phyloP scores from a whole-genome alignment of 176 grass and related monocot species.

The Oryza rufipogon region DNA sequence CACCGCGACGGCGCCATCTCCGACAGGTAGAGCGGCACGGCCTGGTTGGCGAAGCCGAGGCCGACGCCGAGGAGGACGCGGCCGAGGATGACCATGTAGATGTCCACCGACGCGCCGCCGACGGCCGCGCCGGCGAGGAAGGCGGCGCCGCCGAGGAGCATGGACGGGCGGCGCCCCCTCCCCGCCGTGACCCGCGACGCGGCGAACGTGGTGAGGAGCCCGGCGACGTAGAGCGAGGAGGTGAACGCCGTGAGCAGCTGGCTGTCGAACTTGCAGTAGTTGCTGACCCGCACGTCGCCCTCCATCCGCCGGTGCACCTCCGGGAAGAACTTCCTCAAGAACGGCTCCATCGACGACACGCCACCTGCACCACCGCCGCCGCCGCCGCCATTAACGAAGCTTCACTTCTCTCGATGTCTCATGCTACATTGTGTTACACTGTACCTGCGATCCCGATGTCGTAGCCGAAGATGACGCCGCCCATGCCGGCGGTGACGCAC shows the following conservation, averaged over 20 bases:
- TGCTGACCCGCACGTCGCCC: constrained; percentile 57
- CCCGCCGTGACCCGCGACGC: constrained; percentile 50
- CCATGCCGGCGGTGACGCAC: constrained; percentile 82
- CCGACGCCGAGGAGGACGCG: constrained; percentile 70
- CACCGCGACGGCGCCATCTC: constrained; percentile 69
- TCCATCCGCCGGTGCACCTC: constrained; percentile 63
- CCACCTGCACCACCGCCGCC: constrained; percentile 40
- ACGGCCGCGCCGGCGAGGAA: constrained; percentile 51
- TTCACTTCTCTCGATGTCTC: background rate
- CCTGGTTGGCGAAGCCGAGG: constrained; percentile 66
- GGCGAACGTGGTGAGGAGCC: constrained; percentile 58
- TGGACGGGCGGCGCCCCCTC: constrained; percentile 57
- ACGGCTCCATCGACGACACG: constrained; percentile 82
- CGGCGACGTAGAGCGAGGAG: constrained; percentile 76
- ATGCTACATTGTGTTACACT: too few relatives aligned
- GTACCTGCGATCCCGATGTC: constrained; percentile 78
- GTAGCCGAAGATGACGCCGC: constrained; percentile 80
- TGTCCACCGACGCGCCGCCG: constrained; percentile 52
- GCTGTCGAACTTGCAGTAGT: constrained; percentile 98
- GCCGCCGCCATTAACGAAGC: background rate
- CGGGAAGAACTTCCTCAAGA: constrained; percentile 77
- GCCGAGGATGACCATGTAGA: constrained; percentile 68
- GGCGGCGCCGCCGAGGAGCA: constrained; percentile 65
- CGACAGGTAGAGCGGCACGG: constrained; percentile 77
- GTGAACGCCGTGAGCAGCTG: constrained; percentile 83